Base-by-base conservation (phyloP, 2,329 filamentous ascomycete genomes). In the Cladorrhinum sp. region DNA sequence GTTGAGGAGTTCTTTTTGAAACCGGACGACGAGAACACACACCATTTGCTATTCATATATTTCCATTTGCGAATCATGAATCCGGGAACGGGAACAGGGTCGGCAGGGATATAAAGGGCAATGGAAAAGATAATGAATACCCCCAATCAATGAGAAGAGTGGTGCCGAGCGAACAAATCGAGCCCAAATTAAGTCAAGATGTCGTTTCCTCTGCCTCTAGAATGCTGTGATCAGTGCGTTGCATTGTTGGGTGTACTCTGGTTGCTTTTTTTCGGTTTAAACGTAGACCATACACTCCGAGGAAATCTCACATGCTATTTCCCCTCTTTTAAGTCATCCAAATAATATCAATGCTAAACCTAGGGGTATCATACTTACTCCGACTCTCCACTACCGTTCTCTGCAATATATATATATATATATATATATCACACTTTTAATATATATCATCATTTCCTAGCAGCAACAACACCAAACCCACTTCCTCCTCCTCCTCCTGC, bases 11-110 rank as follows among this genome's bases (percentile, higher is more conserved):
- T 20, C n/a, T 21, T 46, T 18, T 46, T 46, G 18, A 46, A 36
- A 36, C 12, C n/a, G 42, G 42, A 18, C 42, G 16, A 18, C 42
- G 18, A 46, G 18, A 14, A 18, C 42, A 46, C n/a, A 42, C 55
- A n/a, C 24, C 55, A 20, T 39, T 30, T 26, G 21, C 26, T 28
- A 30, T 50, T 51, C 24, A 20, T 51, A 24, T 26, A 26, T 24
- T 42, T 24, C 33, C 56, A 58, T 42, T 33, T 58, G 28, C 49
- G 42, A 46, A 46, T 46, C 42, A 46, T 46, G n/a, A 46, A 46
- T 21, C 33, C 33, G 33, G 33, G 33, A 46, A 18, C 42, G 42
- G 42, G 16, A 46, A 46, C 16, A 46, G 42, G 42, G 42, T 46
- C 42, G 42, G 42, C 42, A 18, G 42, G 42, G 42, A 46, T 46